phyloP scores from a whole-genome alignment of 305 asterid species.

The Striga hermonthica region DNA sequence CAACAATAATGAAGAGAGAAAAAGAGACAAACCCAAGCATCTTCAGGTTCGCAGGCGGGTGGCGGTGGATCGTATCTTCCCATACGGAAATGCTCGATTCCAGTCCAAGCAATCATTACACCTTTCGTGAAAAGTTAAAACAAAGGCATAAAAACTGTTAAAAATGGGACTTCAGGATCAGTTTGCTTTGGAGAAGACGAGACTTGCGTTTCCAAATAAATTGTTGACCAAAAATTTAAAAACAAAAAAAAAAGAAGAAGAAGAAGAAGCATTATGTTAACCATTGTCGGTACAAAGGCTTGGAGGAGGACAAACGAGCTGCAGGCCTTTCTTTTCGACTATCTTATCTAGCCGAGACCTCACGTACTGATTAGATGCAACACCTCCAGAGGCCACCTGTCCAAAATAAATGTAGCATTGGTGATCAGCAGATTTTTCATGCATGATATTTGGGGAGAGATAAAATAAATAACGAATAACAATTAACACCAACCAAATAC shows the following conservation, averaged over 20 bases:
- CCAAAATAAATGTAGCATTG: conserved; percentile 21
- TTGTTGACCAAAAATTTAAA: too few relatives aligned
- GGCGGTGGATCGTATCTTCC: conserved; percentile 98
- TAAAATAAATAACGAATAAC: conserved; percentile 13
- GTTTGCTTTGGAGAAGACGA: background rate
- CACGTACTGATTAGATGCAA: conserved; percentile 86
- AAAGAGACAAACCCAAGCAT: conserved; percentile 62
- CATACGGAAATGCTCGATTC: conserved; percentile 80
- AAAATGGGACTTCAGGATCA: background rate
- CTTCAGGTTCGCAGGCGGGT: conserved; percentile 78
- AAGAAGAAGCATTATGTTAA: conserved; percentile 8
- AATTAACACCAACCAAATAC: conserved; percentile 54
- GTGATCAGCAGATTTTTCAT: conserved; percentile 18
- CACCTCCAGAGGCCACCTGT: conserved; percentile 96
- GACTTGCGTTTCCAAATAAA: too few relatives aligned
- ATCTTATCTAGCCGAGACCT: conserved; percentile 62
- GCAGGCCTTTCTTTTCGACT: conserved; percentile 57
- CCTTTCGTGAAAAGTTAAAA: conserved; percentile 39
- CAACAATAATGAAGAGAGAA: background rate
- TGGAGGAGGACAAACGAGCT: conserved; percentile 95
- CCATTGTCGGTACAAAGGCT: conserved; percentile 95
- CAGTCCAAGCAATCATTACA: conserved; percentile 96
- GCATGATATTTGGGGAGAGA: conserved; percentile 16
- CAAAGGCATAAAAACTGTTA: background rate
- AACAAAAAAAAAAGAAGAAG: too few relatives aligned